Base-by-base conservation (phyloP, 108 stramenopile species). In the Nannochloropsis salina region DNA sequence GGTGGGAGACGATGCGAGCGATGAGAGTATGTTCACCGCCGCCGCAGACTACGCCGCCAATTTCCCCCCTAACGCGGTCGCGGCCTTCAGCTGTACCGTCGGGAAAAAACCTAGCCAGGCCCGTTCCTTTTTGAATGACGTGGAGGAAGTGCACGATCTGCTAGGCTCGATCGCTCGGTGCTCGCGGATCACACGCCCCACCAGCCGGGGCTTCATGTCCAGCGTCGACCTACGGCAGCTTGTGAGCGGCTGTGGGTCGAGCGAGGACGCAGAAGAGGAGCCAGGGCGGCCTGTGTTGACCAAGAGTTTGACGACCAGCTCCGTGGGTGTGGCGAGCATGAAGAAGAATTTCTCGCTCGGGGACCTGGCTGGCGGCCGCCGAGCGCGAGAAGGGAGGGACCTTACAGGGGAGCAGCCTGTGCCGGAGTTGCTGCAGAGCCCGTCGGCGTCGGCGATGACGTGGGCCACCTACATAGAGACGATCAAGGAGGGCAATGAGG, bases 41-140 rank as follows among this genome's bases (percentile, higher is more conserved):
- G 94, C 95, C 93, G 93, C 94, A 42, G 93, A 88, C 18, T 90
- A 82, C 45, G 82, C 45, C 8, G 44, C 40, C 44, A 45, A 93
- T 88, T 89, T 95, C 84, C 41, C 51, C 89, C 89, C 84, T 2
- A 43, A 42, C 42, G 80, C 42, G n/a, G 80, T 87, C 22, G 43
- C 85, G 18, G 82, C 83, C 44, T 97, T 96, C 85, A 97, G 96
- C 2, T 92, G 93, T 43, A 97, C 96, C 4, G 96, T 99, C 42
- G 99, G 99, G 8, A 97, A 97, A 92, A 98, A 98, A 89, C 98
- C 98, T 5, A 94, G 94, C 84, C 95, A 93, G 20, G 99, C 99
- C n/a, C 94, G 93, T 5, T 94, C 92, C 84, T 99, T 95, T 86
- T 86, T 99, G 44, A 95, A 97, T 80, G 96, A 97, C 74, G 95